Evolutionary conservation across 2,329 filamentous ascomycete genomes (phyloP), one percentile per base, ranked within the genome.

Genomic region (Myrmaecium sp.): DNA sequence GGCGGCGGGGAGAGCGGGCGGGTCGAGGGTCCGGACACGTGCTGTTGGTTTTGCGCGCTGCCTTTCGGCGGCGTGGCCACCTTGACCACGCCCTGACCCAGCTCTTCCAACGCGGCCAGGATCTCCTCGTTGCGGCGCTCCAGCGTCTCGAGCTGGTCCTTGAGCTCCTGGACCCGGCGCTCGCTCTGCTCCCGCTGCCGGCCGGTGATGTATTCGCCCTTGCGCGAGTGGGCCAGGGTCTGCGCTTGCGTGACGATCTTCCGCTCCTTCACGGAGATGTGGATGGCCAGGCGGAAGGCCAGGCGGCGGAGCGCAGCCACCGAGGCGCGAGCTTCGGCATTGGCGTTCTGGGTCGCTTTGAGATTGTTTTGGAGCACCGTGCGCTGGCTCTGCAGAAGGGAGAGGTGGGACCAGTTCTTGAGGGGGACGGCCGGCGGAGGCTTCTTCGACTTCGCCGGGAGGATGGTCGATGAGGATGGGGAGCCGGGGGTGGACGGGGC

Each of bases 201-300:
- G 13, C 39, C 38, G 6, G 46, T 34, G 2, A 50, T 28, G 21
- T 52, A 51, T 15, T 37, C 38, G 14, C 33, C 44, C 21, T 42
- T 48, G 27, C 48, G 38, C 21, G 38, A 45, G 14, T 34, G 42
- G 5, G 45, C 42, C 17, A 52, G 29, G 17, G 39, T 48, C 17
- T 41, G 36, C 11, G 48, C 44, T 7, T 42, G 43, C 9, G 37
- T 43, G 13, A 43, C 46, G 28, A 51, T 49, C 25, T 49, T 43
- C 27, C 45, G 45, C 30, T 52, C 49, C 35, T 51, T 52, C 19
- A 52, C 45, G 9, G 46, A 49, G 16, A 51, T 52, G 21, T 47
- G 51, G 17, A 51, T 44, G 9, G 46, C 49, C 37, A 52, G 47
- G 24, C 49, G 46, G 29, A 52, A 43, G 7, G 49, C 48, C 19